phyloP scores from a whole-genome alignment of 1,139 yeast species.

The Hemisphaericaspora xylanilytica region DNA sequence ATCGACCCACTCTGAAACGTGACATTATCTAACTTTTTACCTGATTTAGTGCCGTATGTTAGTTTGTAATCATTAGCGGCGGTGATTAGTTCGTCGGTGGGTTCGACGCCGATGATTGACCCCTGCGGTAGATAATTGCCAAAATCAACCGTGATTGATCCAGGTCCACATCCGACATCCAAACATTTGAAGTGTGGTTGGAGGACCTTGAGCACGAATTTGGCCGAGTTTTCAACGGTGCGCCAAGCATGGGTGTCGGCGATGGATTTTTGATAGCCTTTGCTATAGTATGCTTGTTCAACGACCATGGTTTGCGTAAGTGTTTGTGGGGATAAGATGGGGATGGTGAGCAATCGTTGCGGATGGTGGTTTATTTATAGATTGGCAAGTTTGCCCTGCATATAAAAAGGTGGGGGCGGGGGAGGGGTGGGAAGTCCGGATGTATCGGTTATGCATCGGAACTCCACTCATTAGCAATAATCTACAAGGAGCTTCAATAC shows the following conservation, averaged over 20 bases:
- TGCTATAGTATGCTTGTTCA: conserved; percentile 24
- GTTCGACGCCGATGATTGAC: conserved; percentile 33
- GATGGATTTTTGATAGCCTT: conserved; percentile 21
- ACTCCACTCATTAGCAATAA: no score
- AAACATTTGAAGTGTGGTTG: conserved; percentile 26
- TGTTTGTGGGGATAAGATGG: no score
- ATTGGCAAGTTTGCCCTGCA: no score
- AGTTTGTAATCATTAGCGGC: conserved; percentile 23
- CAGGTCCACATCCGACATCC: conserved; percentile 47
- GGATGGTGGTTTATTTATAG: no score
- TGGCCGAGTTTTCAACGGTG: conserved; percentile 28
- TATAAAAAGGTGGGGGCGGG: no score
- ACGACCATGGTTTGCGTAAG: neutral
- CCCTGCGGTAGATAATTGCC: conserved; percentile 29
- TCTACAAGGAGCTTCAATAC: no score
- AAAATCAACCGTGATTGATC: conserved; percentile 36
- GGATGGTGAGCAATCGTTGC: no score
- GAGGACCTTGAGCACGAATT: conserved; percentile 27
- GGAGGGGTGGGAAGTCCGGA: no score
- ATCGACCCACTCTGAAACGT: conserved; percentile 30
- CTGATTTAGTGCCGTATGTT: conserved; percentile 4
- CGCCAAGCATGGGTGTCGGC: conserved; percentile 37
- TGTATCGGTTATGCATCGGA: no score
- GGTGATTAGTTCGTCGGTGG: conserved; percentile 28
- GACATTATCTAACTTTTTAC: conserved; percentile 19